Conservation (phyloP, 345 rosid species). For the Brassica cretica region DNA sequence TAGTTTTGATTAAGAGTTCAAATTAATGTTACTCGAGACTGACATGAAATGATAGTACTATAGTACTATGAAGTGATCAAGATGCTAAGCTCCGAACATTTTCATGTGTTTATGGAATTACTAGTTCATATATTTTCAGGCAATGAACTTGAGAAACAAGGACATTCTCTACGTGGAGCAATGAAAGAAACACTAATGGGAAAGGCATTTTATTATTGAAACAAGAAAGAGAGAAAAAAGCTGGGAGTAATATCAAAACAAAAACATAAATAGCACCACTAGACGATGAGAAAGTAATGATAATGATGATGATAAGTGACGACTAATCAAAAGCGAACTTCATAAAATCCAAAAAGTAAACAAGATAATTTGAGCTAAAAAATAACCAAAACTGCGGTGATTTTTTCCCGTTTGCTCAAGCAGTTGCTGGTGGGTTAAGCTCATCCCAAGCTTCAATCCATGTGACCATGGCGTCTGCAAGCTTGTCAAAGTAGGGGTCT, state of each 20-base stretch:
- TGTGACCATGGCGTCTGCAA: constrained; percentile 87
- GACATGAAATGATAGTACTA: too few relatives aligned
- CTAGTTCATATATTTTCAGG: too few relatives aligned
- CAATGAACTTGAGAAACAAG: too few relatives aligned
- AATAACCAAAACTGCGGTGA: constrained; percentile 34
- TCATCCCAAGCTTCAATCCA: constrained; percentile 99
- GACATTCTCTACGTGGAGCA: background rate
- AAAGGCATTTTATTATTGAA: background rate
- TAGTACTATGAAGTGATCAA: too few relatives aligned
- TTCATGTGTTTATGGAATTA: too few relatives aligned
- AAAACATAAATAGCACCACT: constrained; percentile 10
- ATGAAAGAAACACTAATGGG: background rate
- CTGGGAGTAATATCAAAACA: background rate
- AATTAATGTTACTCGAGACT: too few relatives aligned
- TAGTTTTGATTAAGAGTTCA: too few relatives aligned
- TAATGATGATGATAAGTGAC: background rate
- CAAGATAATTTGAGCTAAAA: constrained; percentile 28
- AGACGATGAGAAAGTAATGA: constrained; percentile 1
- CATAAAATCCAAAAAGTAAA: constrained; percentile 16
- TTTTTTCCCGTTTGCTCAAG: constrained; percentile 5
- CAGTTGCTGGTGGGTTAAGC: constrained; percentile 59
- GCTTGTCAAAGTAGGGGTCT: constrained; percentile 86
- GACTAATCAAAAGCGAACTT: constrained; percentile 27
- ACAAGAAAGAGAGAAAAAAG: background rate
- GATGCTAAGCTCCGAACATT: too few relatives aligned